Evolutionary conservation across 306 rosid genomes (phyloP).

Genomic region (Cucurbita maxima): DNA sequence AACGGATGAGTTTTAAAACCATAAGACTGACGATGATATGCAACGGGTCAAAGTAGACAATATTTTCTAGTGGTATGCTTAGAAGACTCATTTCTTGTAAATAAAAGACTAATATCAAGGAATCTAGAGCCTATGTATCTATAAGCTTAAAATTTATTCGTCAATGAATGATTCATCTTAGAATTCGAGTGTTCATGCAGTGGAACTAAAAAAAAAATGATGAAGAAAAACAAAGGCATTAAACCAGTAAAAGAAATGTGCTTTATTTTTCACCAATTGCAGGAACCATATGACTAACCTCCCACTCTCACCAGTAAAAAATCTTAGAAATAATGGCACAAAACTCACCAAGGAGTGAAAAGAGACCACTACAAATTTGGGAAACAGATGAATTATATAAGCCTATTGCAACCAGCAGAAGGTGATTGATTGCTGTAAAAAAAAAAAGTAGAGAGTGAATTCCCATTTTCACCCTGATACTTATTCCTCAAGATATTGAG

Average conservation of each 20-base stretch:
- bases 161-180: too few species aligned
- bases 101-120: not conserved
- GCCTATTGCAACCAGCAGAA: constrained; percentile 2
- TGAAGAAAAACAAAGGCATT: too few species aligned
- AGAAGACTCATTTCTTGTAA: not conserved
- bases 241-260: not conserved
- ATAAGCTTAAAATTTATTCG: not conserved
- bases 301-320: not conserved
- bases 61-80: not conserved
- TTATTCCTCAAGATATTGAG: constrained; percentile 48
- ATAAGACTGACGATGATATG: too few species aligned
- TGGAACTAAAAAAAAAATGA: too few species aligned
- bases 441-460: not conserved
- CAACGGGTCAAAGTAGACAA: too few species aligned
- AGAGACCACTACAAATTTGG: not conserved
- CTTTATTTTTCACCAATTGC: not conserved
- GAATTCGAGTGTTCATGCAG: too few species aligned
- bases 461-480: not conserved
- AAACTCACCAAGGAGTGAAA: not conserved
- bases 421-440: constrained; percentile 2
- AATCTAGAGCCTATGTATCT: not conserved
- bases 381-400: not conserved
- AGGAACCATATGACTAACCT: not conserved
- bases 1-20: too few species aligned
- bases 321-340: not conserved